Evolutionary conservation across 805 yeast genomes (phyloP), one percentile per base, ranked within the genome.

Genomic region (Saccharomycopsis fermentans): DNA sequence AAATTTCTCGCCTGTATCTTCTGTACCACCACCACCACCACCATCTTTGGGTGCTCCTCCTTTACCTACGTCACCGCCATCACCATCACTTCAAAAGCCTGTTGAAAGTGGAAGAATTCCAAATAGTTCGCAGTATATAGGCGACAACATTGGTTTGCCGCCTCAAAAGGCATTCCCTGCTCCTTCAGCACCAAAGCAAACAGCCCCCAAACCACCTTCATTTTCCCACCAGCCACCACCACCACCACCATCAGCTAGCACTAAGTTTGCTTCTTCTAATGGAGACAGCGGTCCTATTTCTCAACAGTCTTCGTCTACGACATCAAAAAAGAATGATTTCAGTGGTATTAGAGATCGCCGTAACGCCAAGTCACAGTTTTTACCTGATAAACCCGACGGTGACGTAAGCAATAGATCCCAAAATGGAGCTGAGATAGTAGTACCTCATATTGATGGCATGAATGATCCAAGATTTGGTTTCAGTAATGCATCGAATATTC

Each of bases 401-500:
- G 26, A 21, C 8, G 6, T 8, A 8, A 26, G 24, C 6, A 43
- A 8, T 43, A 12, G 11, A 16, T 35, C 36, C 16, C 37, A 51
- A 32, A 12, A 19, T 21, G 55, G 26, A 53, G 3, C 39, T 21
- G 43, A 36, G 27, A 19, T 29, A 16, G 24, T 11, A 21, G 39
- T 36, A 56, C 61, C 34, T 51, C 61, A 35, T 58, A 56, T 54
- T 59, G 62, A 43, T n/a, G 50, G 50, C 8, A 87, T 90, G 55
- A 89, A 88, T 64, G 94, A 87, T 67, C 69, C 70, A 32, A 74
- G 91, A 65, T 90, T 84, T 74, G 80, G 77, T 63, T 91, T 89
- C 75, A 68, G 74, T 3, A 87, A 87, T 68, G 77, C 79, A 17
- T 71, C 73, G 50, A 86, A 89, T 26, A 74, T 94, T 52, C 98